A percentile compares a stretch with the other conserved stretches of the same genome.
Conservation (phyloP, 2,329 filamentous ascomycete genomes). For the Xylariales sp. region DNA sequence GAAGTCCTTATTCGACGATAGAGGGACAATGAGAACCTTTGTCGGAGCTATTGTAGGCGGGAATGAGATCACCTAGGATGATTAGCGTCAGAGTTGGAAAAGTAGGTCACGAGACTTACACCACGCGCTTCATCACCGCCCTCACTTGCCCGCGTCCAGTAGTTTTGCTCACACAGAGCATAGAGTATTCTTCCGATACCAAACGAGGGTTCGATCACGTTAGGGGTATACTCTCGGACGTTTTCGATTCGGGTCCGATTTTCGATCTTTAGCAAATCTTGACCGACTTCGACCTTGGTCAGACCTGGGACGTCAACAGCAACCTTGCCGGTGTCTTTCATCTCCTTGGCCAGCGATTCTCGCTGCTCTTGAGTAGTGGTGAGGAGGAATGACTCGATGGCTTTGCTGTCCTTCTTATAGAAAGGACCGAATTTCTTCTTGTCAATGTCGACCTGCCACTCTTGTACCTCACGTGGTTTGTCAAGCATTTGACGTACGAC, state of each 20-base stretch:
- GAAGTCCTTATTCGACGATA: slow-evolving; percentile 79
- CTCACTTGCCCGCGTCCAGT: slow-evolving; percentile 74
- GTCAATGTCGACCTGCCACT: slow-evolving; percentile 83
- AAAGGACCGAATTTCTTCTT: slow-evolving; percentile 94
- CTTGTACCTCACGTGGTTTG: slow-evolving; percentile 74
- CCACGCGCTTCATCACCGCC: slow-evolving; percentile 78
- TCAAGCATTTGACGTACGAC: slow-evolving; percentile 78
- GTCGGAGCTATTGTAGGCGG: slow-evolving; percentile 77
- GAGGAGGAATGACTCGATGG: slow-evolving; percentile 74
- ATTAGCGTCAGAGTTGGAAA: slow-evolving; percentile 8
- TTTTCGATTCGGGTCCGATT: slow-evolving; percentile 79
- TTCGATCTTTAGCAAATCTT: slow-evolving; percentile 78
- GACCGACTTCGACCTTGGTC: slow-evolving; percentile 68
- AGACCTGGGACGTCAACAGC: slow-evolving; percentile 67
- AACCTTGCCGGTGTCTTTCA: slow-evolving; percentile 71
- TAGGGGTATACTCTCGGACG: slow-evolving; percentile 85
- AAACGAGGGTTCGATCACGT: slow-evolving; percentile 96
- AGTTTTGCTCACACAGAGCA: slow-evolving; percentile 87
- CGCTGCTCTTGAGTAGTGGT: slow-evolving; percentile 74
- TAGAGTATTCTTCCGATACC: slow-evolving; percentile 95
- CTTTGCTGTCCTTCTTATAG: slow-evolving; percentile 92
- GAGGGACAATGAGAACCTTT: slow-evolving; percentile 87
- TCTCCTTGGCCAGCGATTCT: slow-evolving; percentile 70
- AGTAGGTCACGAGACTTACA: slow-evolving; percentile 50
- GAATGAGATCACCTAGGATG: slow-evolving; percentile 62